These are phyloP conservation scores for Tolypocladium tundrense DNA, from an alignment of 2,329 filamentous ascomycete species.

Conservation along the genomic window DNA sequence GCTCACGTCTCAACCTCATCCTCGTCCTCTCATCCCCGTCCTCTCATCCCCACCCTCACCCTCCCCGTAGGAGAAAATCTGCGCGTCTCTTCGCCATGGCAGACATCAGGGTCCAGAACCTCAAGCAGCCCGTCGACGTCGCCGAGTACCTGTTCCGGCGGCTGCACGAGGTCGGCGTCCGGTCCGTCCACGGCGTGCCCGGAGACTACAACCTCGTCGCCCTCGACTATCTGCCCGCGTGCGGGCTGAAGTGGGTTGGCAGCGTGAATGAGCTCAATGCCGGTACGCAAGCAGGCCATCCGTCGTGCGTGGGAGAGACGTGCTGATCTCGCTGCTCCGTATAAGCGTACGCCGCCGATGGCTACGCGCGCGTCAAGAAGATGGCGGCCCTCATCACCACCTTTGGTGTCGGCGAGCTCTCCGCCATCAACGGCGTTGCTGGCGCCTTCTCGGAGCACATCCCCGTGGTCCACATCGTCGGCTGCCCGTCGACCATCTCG, in stretches of 20 bases:
- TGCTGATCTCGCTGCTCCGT: conserved; percentile 8
- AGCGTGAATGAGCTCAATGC: conserved; percentile 68
- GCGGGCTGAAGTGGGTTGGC: conserved; percentile 53
- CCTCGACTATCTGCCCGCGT: conserved; percentile 53
- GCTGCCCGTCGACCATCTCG: conserved; percentile 37
- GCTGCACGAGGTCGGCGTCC: conserved; percentile 52
- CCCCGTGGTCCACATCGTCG: conserved; percentile 60
- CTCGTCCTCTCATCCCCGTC: not conserved
- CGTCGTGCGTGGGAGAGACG: not conserved
- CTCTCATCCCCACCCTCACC: not conserved
- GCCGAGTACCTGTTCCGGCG: conserved; percentile 59
- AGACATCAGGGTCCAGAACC: conserved; percentile 30
- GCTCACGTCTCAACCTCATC: not conserved
- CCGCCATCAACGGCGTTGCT: conserved; percentile 62
- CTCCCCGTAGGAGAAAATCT: not conserved
- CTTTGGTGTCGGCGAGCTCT: conserved; percentile 67
- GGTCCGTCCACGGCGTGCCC: conserved; percentile 58
- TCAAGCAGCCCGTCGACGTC: conserved; percentile 45
- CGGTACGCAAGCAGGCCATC: conserved; percentile 29
- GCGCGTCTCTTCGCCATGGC: conserved; percentile 9
- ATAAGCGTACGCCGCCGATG: conserved; percentile 66
- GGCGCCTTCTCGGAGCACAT: conserved; percentile 67
- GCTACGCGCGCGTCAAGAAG: conserved; percentile 64
- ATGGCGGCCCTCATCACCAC: conserved; percentile 63
- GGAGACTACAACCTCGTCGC: conserved; percentile 64